A percentile compares a stretch with the other conserved stretches of the same genome.
Evolutionary conservation across 805 yeast genomes (phyloP).

Genomic region (Suhomyces xylopsoci): DNA sequence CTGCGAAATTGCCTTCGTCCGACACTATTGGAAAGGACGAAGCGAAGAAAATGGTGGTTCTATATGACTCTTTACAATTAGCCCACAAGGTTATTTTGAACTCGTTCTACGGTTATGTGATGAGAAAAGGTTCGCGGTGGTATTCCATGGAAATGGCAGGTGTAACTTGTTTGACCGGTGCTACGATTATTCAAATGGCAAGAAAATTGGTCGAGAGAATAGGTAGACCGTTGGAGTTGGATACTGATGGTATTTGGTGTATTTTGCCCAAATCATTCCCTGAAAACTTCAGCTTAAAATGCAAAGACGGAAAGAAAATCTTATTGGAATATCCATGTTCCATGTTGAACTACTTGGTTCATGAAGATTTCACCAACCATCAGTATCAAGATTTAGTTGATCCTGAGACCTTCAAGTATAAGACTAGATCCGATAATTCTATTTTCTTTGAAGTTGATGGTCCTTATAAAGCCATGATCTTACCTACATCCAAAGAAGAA

Average conservation of each 20-base stretch:
- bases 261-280: slow-evolving; percentile 92
- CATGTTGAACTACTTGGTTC: slow-evolving; percentile 92
- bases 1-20: slow-evolving; percentile 41
- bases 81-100: slow-evolving; percentile 96
- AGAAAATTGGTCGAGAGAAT: slow-evolving; percentile 83
- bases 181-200: slow-evolving; percentile 97
- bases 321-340: slow-evolving; percentile 90
- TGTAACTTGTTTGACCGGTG: slow-evolving; percentile 96
- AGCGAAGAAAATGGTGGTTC: slow-evolving; percentile 88
- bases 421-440: slow-evolving; percentile 82
- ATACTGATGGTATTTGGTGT: slow-evolving; percentile 99
- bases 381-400: slow-evolving; percentile 89
- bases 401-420: slow-evolving; percentile 62
- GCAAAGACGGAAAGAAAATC: slow-evolving; percentile 74
- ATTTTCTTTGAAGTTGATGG: slow-evolving; percentile 99
- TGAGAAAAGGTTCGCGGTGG: slow-evolving; percentile 99
- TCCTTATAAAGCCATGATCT: slow-evolving; percentile 94
- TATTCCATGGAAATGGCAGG: slow-evolving; percentile 99
- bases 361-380: slow-evolving; percentile 84
- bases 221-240: slow-evolving; percentile 93
- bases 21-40: slow-evolving; percentile 74
- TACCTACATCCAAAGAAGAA: slow-evolving; percentile 96
- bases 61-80: slow-evolving; percentile 91
- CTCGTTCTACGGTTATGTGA: slow-evolving; percentile 96
- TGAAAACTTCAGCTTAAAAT: slow-evolving; percentile 69